Evolutionary conservation across 1,284 basidiomycete species (phyloP).

Genomic region (Marasmius tenuissimus): DNA sequence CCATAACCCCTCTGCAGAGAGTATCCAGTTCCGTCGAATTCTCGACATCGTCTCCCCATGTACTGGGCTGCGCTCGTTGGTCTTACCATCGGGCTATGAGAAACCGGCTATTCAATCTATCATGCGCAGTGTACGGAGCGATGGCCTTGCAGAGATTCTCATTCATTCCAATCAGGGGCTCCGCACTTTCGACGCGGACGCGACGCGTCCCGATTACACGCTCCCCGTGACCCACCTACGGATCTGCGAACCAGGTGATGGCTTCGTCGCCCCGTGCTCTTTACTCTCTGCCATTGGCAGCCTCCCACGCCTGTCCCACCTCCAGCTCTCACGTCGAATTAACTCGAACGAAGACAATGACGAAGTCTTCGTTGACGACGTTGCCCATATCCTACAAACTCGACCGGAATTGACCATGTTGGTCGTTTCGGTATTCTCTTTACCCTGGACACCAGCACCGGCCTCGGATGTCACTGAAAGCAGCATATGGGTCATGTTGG

Average conservation of each 20-base stretch:
- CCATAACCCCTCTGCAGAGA: slow-evolving; percentile 17
- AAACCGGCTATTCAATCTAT: slow-evolving; percentile 16
- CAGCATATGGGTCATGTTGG: slow-evolving; percentile 28
- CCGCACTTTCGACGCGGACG: slow-evolving; percentile 8
- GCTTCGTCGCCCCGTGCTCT: slow-evolving; percentile 35
- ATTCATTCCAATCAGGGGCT: slow-evolving; percentile 26
- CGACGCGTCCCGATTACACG: slow-evolving; percentile 6
- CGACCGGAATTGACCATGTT: slow-evolving; percentile 31
- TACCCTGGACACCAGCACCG: slow-evolving; percentile 17
- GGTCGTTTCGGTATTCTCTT: slow-evolving; percentile 33
- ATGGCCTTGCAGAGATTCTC: slow-evolving; percentile 23
- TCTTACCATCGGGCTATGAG: slow-evolving; percentile 23
- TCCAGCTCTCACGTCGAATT: slow-evolving; percentile 40
- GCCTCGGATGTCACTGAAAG: slow-evolving; percentile 21
- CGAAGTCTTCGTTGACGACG: slow-evolving; percentile 33
- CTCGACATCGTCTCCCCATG: slow-evolving; percentile 29
- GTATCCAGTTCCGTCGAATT: slow-evolving; percentile 17
- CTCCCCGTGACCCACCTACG: slow-evolving; percentile 35
- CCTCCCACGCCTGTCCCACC: slow-evolving; percentile 35
- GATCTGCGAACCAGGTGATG: slow-evolving; percentile 37
- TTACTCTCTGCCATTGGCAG: slow-evolving; percentile 34
- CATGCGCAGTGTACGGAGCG: slow-evolving; percentile 5
- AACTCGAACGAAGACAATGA: slow-evolving; percentile 45
- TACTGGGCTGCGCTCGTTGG: slow-evolving; percentile 24
- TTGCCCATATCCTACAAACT: slow-evolving; percentile 28